These are phyloP conservation scores for Epichloe glyceriae DNA, from an alignment of 2,329 filamentous ascomycete genomes.

Conservation along the genomic window DNA sequence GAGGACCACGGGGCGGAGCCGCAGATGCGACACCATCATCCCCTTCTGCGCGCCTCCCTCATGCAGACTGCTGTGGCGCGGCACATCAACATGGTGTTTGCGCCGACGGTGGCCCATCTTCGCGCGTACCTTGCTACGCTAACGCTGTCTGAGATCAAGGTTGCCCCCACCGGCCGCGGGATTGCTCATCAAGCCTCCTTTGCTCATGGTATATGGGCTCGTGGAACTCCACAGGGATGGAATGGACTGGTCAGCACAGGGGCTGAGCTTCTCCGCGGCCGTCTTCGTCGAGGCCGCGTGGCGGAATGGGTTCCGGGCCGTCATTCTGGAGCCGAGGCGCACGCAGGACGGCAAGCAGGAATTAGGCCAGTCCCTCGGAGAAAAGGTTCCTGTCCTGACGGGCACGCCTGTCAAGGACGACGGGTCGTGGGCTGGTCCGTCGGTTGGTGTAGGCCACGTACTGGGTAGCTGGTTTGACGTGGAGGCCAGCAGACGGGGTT, in stretches of 20 bases:
- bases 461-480: conserved; percentile 51
- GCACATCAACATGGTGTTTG: conserved; percentile 58
- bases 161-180: conserved; percentile 20
- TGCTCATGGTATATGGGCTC: conserved; percentile 52
- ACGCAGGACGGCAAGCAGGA: conserved; percentile 14
- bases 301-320: conserved; percentile 28
- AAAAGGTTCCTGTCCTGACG: conserved; percentile 49
- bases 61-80: conserved; percentile 55
- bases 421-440: conserved; percentile 43
- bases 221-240: conserved; percentile 53
- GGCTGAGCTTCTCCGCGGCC: conserved; percentile 50
- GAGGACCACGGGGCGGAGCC: too few relatives aligned
- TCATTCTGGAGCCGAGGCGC: conserved; percentile 33
- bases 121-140: conserved; percentile 60
- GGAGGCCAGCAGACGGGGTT: not conserved
- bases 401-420: conserved; percentile 39
- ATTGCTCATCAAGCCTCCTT: conserved; percentile 17
- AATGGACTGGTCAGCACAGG: conserved; percentile 65
- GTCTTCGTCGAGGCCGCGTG: conserved; percentile 47
- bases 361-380: conserved; percentile 29
- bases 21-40: conserved; percentile 6
- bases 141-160: conserved; percentile 22
- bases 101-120: conserved; percentile 62
- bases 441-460: conserved; percentile 42
- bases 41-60: conserved; percentile 50